A percentile compares a stretch with the other conserved stretches of the same genome.
Conservation (phyloP, 495 filamentous ascomycete genomes). For the Penicillium coprophilum region DNA sequence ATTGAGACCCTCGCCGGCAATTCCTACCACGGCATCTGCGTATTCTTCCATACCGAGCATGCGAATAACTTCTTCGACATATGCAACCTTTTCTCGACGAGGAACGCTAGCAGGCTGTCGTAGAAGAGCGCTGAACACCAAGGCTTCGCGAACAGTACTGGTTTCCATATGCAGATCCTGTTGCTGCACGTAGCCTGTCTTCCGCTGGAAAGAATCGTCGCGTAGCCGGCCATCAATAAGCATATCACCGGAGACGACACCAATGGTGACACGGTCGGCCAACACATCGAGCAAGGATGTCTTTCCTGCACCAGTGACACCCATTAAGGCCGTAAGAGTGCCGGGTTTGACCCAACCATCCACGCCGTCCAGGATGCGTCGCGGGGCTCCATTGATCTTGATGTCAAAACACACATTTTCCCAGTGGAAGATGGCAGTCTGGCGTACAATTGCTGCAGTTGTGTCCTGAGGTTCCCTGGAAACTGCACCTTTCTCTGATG, state of each 20-base stretch:
- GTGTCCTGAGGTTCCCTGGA: constrained; percentile 14
- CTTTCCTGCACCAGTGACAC: constrained; percentile 61
- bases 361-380: constrained; percentile 79
- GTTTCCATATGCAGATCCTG: constrained; percentile 87
- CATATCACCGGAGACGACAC: constrained; percentile 83
- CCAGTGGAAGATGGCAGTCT: constrained; percentile 84
- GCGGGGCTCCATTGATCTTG: constrained; percentile 73
- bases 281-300: constrained; percentile 55
- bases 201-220: constrained; percentile 81
- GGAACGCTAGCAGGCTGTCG: constrained; percentile 73
- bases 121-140: constrained; percentile 79
- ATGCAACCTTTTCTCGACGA: constrained; percentile 73
- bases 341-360: constrained; percentile 92
- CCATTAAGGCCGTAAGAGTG: constrained; percentile 86
- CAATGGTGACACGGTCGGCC: constrained; percentile 80
- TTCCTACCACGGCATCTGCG: constrained; percentile 83
- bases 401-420: constrained; percentile 83
- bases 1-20: constrained; percentile 84
- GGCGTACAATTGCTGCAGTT: constrained; percentile 40
- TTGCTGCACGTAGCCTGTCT: constrained; percentile 92
- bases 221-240: constrained; percentile 74
- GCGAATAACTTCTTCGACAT: constrained; percentile 89
- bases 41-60: constrained; percentile 86
- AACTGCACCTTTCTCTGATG: constrained; percentile 36
- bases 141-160: constrained; percentile 77